Base-by-base conservation (phyloP, 2,329 filamentous ascomycete species). In the Penicillium sp. region DNA sequence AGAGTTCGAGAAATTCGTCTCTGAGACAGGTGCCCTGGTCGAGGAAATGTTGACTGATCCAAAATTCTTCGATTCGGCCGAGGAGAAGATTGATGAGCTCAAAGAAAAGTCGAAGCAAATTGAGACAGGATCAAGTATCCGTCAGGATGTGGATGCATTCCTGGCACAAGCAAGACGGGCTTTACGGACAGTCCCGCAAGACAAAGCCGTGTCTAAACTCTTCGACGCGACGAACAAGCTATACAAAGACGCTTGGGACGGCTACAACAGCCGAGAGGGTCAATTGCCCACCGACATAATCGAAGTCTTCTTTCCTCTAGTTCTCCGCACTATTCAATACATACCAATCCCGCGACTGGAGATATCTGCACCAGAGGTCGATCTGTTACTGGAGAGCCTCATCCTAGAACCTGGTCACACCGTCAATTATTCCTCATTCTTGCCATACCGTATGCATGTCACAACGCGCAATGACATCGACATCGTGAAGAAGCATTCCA, bases 271-370 rank as follows among this genome's bases (percentile, higher is more conserved):
- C 80, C 45, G 76, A 81, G 19, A 91, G 90, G 62, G 72, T 75
- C 0, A 84, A 88, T 24, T 75, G 96, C 2, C 70, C 93, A 4
- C 81, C 2, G 91, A 97, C 64, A 73, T 81, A 3, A 77, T 88
- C 57, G 85, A 91, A 52, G 81, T 91, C 12, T 90, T 96, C 64
- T 75, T 93, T 5, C 91, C 91, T 0, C 72, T 88, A 10, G 62
- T 89, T 4, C 79, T 96, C 50, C 78, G 87, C 57, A 80, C 81
- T 2, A 77, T 97, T 29, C 89, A 96, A 65, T 89, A 88, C 68
- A 73, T 97, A 3, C 91, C 91, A 0, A 93, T 97, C 45, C 90
- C 90, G 0, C 84, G 91, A 4, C 70, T 96, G n/a, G 91, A 96
- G 67, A 75, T 96, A 5, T 85, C 87, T 0, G 85, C 84, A 3